Evolutionary conservation across 495 filamentous ascomycete genomes (phyloP).

Genomic region (Aspergillus homomorphus): DNA sequence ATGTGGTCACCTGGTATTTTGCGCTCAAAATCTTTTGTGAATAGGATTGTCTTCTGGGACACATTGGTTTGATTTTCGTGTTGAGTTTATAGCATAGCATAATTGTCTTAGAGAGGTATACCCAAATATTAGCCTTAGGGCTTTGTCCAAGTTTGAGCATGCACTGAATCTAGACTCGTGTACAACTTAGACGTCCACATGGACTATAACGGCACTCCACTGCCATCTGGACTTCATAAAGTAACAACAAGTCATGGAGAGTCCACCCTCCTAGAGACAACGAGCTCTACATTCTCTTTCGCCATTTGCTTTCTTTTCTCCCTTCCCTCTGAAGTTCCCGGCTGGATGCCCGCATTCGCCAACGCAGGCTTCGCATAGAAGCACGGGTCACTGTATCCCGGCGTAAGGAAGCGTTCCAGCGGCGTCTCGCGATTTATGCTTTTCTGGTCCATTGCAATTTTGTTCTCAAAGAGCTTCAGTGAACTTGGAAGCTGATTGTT

Average conservation of each 20-base stretch:
- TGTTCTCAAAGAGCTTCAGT: conserved; percentile 17
- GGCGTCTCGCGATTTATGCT: conserved; percentile 16
- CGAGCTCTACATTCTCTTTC: conserved; percentile 10
- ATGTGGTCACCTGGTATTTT: neutral
- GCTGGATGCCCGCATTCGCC: conserved; percentile 10
- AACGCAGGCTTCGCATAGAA: conserved; percentile 19
- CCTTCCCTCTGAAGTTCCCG: conserved; percentile 17
- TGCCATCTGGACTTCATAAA: too few species aligned
- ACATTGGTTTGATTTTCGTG: neutral
- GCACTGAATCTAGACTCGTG: too few species aligned
- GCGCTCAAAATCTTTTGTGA: neutral
- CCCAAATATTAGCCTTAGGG: neutral
- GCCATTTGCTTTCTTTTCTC: conserved; percentile 14
- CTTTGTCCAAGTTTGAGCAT: neutral
- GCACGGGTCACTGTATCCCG: conserved; percentile 19
- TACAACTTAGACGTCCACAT: too few species aligned
- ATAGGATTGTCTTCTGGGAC: neutral
- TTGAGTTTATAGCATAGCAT: neutral
- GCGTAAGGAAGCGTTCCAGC: conserved; percentile 26
- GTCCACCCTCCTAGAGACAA: neutral
- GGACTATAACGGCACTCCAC: too few species aligned
- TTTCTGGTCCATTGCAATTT: neutral
- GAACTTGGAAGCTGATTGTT: neutral
- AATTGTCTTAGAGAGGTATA: neutral
- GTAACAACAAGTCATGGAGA: too few species aligned